These are phyloP conservation scores for Fraxinus ornus DNA, from an alignment of 305 asterid species.

Conservation along the genomic window DNA sequence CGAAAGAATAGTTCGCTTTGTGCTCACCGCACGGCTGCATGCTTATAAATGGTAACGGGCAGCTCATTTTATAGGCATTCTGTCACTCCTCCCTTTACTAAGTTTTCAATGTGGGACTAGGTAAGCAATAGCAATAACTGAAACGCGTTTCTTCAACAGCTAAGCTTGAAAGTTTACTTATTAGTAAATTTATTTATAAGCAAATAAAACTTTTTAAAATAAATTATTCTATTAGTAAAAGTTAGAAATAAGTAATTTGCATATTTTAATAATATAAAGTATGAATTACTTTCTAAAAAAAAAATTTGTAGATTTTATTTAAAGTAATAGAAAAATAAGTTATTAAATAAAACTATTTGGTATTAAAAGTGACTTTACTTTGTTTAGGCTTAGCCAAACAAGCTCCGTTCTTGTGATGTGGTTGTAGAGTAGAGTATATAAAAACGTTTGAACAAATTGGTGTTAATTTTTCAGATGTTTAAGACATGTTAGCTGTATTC, in stretches of 20 bases:
- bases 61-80: neutral
- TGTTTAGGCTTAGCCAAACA: neutral
- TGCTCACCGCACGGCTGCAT: slow-evolving; percentile 31
- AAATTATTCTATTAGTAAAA: no score
- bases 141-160: neutral
- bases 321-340: neutral
- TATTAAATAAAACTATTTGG: no score
- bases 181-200: neutral
- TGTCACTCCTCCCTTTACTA: neutral
- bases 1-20: slow-evolving; percentile 46
- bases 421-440: neutral
- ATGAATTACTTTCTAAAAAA: neutral
- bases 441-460: neutral
- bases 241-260: no score
- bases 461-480: neutral
- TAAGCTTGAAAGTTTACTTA: no score
- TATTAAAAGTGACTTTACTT: neutral
- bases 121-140: no score
- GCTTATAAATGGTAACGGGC: neutral
- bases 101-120: neutral
- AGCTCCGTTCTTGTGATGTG: neutral
- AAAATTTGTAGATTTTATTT: no score
- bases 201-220: no score
- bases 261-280: no score
- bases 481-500: neutral